Conservation (phyloP, 441 rosid species). For the Rhodomyrtus psidioides region DNA sequence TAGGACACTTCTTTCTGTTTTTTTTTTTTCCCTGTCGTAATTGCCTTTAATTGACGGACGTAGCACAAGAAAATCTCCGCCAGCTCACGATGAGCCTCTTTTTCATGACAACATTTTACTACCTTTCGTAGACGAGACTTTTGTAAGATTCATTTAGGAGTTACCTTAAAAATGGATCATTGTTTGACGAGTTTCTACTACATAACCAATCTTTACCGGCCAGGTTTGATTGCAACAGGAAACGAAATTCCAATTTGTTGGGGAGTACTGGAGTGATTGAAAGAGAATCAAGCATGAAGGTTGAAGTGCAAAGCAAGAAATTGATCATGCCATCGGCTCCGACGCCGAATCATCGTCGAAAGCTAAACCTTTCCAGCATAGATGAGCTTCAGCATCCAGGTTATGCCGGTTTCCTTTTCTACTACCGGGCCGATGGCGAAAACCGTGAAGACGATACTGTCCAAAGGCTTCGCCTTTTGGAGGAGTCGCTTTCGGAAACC, state of each 20-base stretch:
- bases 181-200: background rate
- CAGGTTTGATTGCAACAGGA: background rate
- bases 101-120: background rate
- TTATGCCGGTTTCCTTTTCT: slow-evolving; percentile 1
- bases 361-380: slow-evolving; percentile 2
- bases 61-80: background rate
- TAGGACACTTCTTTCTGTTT: background rate
- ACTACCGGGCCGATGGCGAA: background rate
- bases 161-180: background rate
- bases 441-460: background rate
- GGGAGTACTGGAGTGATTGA: background rate
- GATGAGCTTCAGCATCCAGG: slow-evolving; percentile 16
- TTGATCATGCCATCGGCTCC: slow-evolving; percentile 9
- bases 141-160: background rate
- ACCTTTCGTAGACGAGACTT: background rate
- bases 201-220: background rate
- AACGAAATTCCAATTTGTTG: background rate
- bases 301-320: background rate
- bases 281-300: background rate
- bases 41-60: background rate
- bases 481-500: slow-evolving; percentile 16
- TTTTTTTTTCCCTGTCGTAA: too few relatives aligned
- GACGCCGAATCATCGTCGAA: slow-evolving; percentile 1
- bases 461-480: background rate
- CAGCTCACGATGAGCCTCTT: background rate